Conservation (phyloP, 2,329 filamentous ascomycete genomes). For the Fusarium neocosmosporiellum region DNA sequence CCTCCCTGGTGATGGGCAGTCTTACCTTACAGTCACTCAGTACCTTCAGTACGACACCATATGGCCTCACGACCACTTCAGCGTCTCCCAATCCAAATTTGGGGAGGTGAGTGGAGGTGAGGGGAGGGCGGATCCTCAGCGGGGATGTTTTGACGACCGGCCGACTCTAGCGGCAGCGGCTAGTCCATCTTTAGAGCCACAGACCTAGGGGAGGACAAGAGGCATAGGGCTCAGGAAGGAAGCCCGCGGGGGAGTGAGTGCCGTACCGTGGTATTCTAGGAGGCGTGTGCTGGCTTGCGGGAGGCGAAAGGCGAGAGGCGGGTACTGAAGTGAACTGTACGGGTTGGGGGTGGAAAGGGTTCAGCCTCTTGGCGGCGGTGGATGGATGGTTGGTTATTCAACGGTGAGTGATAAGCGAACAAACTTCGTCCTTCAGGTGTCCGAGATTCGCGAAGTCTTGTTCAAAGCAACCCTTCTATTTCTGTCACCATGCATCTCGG, state of each 20-base stretch:
- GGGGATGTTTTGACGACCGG: conserved; percentile 18
- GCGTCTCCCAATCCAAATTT: conserved; percentile 6
- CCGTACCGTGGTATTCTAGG: background rate
- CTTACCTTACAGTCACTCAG: conserved; percentile 5
- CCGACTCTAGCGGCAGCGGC: conserved; percentile 33
- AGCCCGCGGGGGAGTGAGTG: background rate
- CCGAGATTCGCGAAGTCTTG: background rate
- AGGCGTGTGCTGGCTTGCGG: background rate
- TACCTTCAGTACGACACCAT: conserved; percentile 5
- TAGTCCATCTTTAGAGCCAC: conserved; percentile 35
- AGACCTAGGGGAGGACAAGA: conserved; percentile 12
- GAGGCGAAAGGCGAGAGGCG: conserved; percentile 3
- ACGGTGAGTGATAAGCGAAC: conserved; percentile 4
- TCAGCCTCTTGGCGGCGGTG: background rate
- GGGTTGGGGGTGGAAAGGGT: background rate
- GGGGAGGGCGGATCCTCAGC: conserved; percentile 20
- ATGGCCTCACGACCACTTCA: background rate
- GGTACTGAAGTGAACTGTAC: background rate
- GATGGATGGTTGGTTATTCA: background rate
- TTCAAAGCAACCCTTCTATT: background rate
- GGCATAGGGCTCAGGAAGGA: conserved; percentile 7
- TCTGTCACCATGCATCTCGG: background rate
- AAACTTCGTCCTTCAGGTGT: background rate
- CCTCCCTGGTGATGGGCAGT: background rate
- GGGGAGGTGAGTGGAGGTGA: conserved; percentile 14